Evolutionary conservation across 805 yeast genomes (phyloP).

Genomic region (Scheffersomyces ergatensis): DNA sequence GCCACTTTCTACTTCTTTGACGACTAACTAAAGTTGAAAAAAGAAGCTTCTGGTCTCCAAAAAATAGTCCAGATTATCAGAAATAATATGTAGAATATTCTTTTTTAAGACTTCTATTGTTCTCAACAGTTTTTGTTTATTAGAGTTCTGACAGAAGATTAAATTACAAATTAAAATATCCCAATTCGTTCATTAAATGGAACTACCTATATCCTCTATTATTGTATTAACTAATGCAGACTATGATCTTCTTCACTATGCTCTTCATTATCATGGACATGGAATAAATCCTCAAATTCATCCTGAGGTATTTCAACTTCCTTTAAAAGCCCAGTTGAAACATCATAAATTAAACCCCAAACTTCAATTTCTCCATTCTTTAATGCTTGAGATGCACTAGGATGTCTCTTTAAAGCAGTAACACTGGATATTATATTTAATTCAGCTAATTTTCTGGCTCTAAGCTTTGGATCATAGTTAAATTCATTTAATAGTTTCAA

Average conservation of each 20-base stretch:
- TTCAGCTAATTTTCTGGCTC: conserved; percentile 66
- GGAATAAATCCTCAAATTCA: conserved; percentile 43
- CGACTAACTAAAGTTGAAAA: too few species aligned
- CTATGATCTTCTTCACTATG: conserved; percentile 5
- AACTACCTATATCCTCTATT: too few species aligned
- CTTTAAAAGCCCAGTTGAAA: conserved; percentile 63
- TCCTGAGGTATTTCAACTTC: conserved; percentile 40
- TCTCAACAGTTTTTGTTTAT: too few species aligned
- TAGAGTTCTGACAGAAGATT: too few species aligned
- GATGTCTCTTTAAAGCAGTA: conserved; percentile 60
- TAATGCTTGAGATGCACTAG: conserved; percentile 66
- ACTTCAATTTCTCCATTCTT: conserved; percentile 65
- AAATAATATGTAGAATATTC: too few species aligned
- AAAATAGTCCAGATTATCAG: too few species aligned
- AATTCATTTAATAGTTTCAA: conserved; percentile 47
- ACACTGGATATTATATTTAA: conserved; percentile 75
- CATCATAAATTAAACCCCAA: conserved; percentile 84
- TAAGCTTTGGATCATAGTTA: conserved; percentile 45
- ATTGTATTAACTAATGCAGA: conserved; percentile 5
- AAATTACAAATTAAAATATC: too few species aligned
- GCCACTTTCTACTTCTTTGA: too few species aligned
- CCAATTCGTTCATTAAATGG: too few species aligned
- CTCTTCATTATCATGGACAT: conserved; percentile 30
- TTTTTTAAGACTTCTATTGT: too few species aligned
- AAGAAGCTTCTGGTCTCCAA: too few species aligned